A percentile compares a stretch with the other conserved stretches of the same genome.
Conservation (phyloP, 1,284 basidiomycete species). For the Fomitopsis schrenkii region DNA sequence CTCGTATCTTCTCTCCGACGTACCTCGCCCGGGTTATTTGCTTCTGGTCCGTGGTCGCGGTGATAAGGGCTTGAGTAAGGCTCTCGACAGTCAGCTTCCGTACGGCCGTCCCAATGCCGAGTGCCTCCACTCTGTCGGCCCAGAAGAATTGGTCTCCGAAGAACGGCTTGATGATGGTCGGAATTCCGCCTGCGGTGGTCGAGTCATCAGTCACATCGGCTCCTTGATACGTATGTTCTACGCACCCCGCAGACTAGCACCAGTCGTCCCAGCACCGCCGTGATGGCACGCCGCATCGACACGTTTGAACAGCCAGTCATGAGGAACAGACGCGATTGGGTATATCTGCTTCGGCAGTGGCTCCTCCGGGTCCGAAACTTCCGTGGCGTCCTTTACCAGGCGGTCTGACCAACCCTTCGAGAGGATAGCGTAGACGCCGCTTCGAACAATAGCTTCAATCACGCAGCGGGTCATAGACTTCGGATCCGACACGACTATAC, state of each 20-base stretch:
- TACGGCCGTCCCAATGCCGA: slow-evolving; percentile 86
- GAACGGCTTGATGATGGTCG: slow-evolving; percentile 96
- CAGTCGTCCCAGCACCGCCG: slow-evolving; percentile 94
- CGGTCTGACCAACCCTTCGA: slow-evolving; percentile 99
- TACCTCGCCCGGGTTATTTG: slow-evolving; percentile 83
- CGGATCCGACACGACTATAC: slow-evolving; percentile 95
- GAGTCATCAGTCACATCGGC: background rate
- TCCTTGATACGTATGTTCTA: slow-evolving; percentile 5
- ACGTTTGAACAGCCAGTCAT: slow-evolving; percentile 94
- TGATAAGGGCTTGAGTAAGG: slow-evolving; percentile 72
- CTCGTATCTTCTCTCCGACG: slow-evolving; percentile 82
- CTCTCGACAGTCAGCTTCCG: slow-evolving; percentile 79
- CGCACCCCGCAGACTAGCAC: slow-evolving; percentile 84
- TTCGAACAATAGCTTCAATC: slow-evolving; percentile 81
- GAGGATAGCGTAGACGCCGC: slow-evolving; percentile 86
- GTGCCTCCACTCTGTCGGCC: slow-evolving; percentile 90
- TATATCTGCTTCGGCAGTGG: slow-evolving; percentile 78
- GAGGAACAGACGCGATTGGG: slow-evolving; percentile 84
- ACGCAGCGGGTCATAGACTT: slow-evolving; percentile 88
- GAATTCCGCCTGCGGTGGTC: slow-evolving; percentile 69
- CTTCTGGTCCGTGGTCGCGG: slow-evolving; percentile 83
- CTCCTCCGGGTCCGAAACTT: slow-evolving; percentile 58
- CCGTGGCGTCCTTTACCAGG: slow-evolving; percentile 56
- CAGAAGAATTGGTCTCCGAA: slow-evolving; percentile 98
- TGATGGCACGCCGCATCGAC: slow-evolving; percentile 98